Base-by-base conservation (phyloP, 345 rosid genomes). In the Melaleuca alternifolia region DNA sequence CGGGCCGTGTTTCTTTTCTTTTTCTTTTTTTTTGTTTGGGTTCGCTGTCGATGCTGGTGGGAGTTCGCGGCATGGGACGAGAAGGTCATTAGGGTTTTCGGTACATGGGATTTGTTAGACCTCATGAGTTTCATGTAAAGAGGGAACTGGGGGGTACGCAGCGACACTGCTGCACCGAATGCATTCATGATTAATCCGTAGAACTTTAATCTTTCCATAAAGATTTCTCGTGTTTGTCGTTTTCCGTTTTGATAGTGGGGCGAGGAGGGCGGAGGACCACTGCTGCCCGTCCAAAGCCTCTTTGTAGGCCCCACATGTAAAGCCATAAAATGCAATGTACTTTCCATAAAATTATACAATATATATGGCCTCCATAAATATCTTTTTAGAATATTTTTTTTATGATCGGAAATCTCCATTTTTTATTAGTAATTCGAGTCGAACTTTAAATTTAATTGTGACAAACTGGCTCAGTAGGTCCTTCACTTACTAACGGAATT, bases 11-110 rank as follows among this genome's bases (percentile, higher is more conserved):
- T 56, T n/a, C 6, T 5, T 15, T 3, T 3, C 14, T 13, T 14
- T 4, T 2, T 56, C 11, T n/a, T n/a, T n/a, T n/a, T n/a, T n/a
- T n/a, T n/a, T n/a, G n/a, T n/a, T n/a, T n/a, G n/a, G n/a, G n/a
- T n/a, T 6, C 1, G 10, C 7, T 61, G 28, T 62, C 5, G 2
- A 71, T 33, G 24, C 6, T 0, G 0, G 11, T 4, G 24, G 48
- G 24, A 71, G 12, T 41, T 41, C 24, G 5, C 7, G 1, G 6
- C 8, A 33, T 71, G 4, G 10, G 7, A 8, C 16, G 46, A 6
- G 48, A 33, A 71, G 48, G 1, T 33, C 10, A 9, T 18, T 9
- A 71, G 10, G 44, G 41, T 41, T 30, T 62, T 7, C 2, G 11
- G 44, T 30, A 30, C 76, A 15, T 30, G 2, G 3, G 2, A 30